Evolutionary conservation across 2,329 filamentous ascomycete genomes (phyloP), one percentile per base, ranked within the genome.

Genomic region (Hymenoscyphus fructigenus): DNA sequence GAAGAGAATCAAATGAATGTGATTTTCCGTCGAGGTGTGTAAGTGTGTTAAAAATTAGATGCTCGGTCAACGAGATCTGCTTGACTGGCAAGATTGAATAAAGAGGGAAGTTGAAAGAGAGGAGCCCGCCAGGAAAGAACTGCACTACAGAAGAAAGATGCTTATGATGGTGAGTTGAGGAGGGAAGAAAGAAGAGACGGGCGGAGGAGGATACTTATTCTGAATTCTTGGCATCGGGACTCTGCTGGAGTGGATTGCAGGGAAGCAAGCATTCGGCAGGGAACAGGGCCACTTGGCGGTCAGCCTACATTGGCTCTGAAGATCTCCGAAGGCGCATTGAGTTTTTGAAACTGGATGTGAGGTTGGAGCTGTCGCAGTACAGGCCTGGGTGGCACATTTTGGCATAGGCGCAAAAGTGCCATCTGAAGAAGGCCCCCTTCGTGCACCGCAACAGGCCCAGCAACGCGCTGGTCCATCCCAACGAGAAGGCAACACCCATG

Each of bases 41-140:
- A 60, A 59, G 62, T 67, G 58, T 58, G 61, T 60, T 50, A 50
- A 26, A 53, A 73, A 71, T 71, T 71, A 73, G 72, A 76, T 74
- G 64, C 74, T 73, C 74, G 74, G 62, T 76, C 74, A 74, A 76
- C 74, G 74, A 72, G 73, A 75, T 75, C 74, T 74, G 66, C 72
- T 76, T 74, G 73, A 73, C 74, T 71, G 69, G 71, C 71, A 75
- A 76, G 72, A 69, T 66, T 65, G 68, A 69, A 68, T 66, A 65
- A 68, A 63, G 70, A 74, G 66, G 64, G 71, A 67, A 71, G 34
- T 36, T 69, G 69, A 71, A 72, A 70, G 71, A 73, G 70, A 74
- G 68, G 65, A 69, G 67, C 68, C 71, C 70, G 68, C 70, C 70
- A 63, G 65, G 68, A 61, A 66, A 14, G 47, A 53, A 53, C 47